Conservation (phyloP, 2,329 filamentous ascomycete genomes). For the Aciculosporium take region DNA sequence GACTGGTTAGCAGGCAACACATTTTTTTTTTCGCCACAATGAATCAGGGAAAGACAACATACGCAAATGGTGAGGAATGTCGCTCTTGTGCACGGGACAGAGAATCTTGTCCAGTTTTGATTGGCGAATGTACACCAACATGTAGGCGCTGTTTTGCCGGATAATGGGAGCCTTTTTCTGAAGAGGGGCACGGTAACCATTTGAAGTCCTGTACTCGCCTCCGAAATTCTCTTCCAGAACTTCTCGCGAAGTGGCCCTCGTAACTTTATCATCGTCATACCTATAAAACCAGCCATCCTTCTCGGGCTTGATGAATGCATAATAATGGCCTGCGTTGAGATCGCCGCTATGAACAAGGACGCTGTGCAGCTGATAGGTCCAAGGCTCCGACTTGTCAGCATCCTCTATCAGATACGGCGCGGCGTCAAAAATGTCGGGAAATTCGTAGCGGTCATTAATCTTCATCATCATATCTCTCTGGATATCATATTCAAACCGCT, state of each 20-base stretch:
- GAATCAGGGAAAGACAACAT: slow-evolving; percentile 19
- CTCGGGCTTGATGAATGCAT: slow-evolving; percentile 86
- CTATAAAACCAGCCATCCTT: slow-evolving; percentile 94
- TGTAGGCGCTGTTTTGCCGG: slow-evolving; percentile 78
- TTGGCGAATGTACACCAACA: slow-evolving; percentile 94
- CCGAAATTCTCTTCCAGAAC: slow-evolving; percentile 95
- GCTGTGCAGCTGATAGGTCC: slow-evolving; percentile 84
- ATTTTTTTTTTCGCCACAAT: no score
- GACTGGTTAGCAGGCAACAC: slow-evolving; percentile 8
- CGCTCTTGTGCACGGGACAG: slow-evolving; percentile 56
- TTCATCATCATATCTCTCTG: slow-evolving; percentile 98
- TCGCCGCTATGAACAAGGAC: slow-evolving; percentile 95
- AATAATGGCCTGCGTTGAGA: slow-evolving; percentile 94
- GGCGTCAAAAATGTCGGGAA: slow-evolving; percentile 71
- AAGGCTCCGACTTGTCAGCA: slow-evolving; percentile 76
- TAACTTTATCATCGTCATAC: slow-evolving; percentile 95
- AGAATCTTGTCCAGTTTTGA: slow-evolving; percentile 72
- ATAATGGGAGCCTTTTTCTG: slow-evolving; percentile 45
- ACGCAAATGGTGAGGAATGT: slow-evolving; percentile 73
- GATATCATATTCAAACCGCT: slow-evolving; percentile 96
- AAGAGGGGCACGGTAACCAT: slow-evolving; percentile 31
- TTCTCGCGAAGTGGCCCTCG: slow-evolving; percentile 80
- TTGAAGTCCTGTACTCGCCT: slow-evolving; percentile 55
- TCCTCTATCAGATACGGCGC: slow-evolving; percentile 75
- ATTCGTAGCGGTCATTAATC: slow-evolving; percentile 86